Base-by-base conservation (phyloP, 495 filamentous ascomycete species). In the Xylaria intraflava region DNA sequence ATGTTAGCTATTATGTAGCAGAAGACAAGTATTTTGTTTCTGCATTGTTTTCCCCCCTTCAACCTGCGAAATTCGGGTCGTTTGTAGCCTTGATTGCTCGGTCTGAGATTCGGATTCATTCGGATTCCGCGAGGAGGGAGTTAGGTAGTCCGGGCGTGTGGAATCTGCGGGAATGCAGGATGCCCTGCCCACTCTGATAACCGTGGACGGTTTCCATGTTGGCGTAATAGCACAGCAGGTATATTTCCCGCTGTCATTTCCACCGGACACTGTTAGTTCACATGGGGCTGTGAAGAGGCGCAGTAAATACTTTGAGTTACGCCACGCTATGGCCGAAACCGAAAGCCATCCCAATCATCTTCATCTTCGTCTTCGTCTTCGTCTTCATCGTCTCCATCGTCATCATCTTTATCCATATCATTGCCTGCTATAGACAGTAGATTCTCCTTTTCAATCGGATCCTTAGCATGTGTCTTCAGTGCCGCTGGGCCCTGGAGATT, bases 301-400 rank as follows among this genome's bases (percentile, higher is more conserved):
- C 8, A 14, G 3, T 33, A 11, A n/a, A 7, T n/a, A 7, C 6
- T 31, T 19, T 24, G 7, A 24, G 29, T 22, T 1, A 11, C 22
- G 31, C 50, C 30, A 20, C 23, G 17, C 45, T 65, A 71, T 1
- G 59, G 61, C 26, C 78, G 77, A 60, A 88, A 84, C 53, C 82
- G 69, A 76, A 87, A 90, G 44, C 80, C 80, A 67, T 84, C 83
- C 83, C 83, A 89, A 27, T 79, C 81, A 55, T 79, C 78, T 31
- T 76, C 78, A 10, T 78, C 75, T 0, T 81, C 79, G 4, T 81
- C 78, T 1, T 80, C 77, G 0, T 38, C 35, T 3, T 83, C 80
- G 1, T 79, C 79, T 2, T 83, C 80, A 1, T 83, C 80, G n/a
- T n/a, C n/a, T n/a, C n/a, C 35, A 9, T 83, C 80, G 1, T 79